A percentile compares a stretch with the other conserved stretches of the same genome.
These are phyloP conservation scores for Plasmodium reichenowi DNA, from an alignment of 169 alveolate genomes.

Conservation along the genomic window DNA sequence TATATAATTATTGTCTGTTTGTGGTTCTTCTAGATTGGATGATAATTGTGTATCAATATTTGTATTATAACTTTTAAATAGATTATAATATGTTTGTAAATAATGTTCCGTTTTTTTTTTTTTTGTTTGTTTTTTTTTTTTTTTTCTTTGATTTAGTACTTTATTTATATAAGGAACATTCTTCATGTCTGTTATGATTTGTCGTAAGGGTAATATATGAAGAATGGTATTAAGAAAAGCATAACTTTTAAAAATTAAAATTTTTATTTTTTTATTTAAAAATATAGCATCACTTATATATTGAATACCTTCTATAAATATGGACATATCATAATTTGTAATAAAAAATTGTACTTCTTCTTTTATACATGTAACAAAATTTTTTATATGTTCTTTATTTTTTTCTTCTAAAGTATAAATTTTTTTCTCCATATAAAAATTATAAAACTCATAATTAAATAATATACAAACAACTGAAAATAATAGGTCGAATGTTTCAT, in stretches of 20 bases:
- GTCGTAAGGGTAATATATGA: slow-evolving; percentile 21
- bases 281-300: slow-evolving; percentile 38
- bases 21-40: not conserved
- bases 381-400: not conserved
- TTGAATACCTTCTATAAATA: slow-evolving; percentile 36
- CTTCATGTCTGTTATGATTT: slow-evolving; percentile 30
- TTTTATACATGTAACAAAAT: slow-evolving; percentile 15
- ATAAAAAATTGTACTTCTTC: slow-evolving; percentile 21
- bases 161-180: slow-evolving; percentile 3
- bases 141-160: not conserved
- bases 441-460: slow-evolving; percentile 40
- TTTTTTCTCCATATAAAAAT: slow-evolving; percentile 34
- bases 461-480: slow-evolving; percentile 1
- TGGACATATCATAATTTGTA: slow-evolving; percentile 15
- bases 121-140: not conserved
- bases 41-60: not conserved
- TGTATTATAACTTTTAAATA: too few relatives aligned
- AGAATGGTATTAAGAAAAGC: slow-evolving; percentile 34
- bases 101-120: too few relatives aligned
- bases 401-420: slow-evolving; percentile 22
- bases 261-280: slow-evolving; percentile 20
- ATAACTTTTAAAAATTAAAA: slow-evolving; percentile 35
- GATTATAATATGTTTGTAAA: too few relatives aligned
- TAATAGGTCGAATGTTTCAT: slow-evolving; percentile 53
- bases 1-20: not conserved